phyloP scores from a whole-genome alignment of 768 basidiomycete species.

The Mycena latifolia region DNA sequence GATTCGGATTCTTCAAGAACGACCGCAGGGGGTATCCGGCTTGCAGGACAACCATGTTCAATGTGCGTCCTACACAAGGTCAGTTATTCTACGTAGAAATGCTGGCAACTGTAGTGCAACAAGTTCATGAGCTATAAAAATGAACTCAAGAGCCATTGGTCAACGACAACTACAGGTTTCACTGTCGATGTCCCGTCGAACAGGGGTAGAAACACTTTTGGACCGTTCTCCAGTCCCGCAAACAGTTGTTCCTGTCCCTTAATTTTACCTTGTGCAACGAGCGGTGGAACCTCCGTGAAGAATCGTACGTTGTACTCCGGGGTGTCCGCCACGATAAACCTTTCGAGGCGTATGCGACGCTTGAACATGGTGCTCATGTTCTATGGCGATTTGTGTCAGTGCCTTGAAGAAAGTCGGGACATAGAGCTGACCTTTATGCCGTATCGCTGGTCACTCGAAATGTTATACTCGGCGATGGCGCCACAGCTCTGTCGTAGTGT shows the following conservation, averaged over 20 bases:
- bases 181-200: too few relatives aligned
- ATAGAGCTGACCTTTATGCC: conserved; percentile 29
- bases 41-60: too few relatives aligned
- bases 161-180: too few relatives aligned
- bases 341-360: conserved; percentile 41
- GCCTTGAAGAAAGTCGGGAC: background rate
- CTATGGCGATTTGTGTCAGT: conserved; percentile 1
- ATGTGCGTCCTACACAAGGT: too few relatives aligned
- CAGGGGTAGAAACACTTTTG: conserved; percentile 48
- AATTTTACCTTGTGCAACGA: conserved; percentile 42
- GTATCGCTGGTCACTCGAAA: conserved; percentile 20
- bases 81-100: too few relatives aligned
- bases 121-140: too few relatives aligned
- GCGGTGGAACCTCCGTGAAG: conserved; percentile 40
- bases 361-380: conserved; percentile 40
- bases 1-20: too few relatives aligned
- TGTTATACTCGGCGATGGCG: conserved; percentile 29
- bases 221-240: conserved; percentile 46
- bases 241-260: conserved; percentile 48
- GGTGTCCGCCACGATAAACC: conserved; percentile 42
- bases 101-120: too few relatives aligned
- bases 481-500: conserved; percentile 23
- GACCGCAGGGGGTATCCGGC: too few relatives aligned
- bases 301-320: conserved; percentile 43
- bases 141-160: too few relatives aligned